Evolutionary conservation across 495 filamentous ascomycete genomes (phyloP), one percentile per base, ranked within the genome.

Genomic region (Jackrogersella multiformis): DNA sequence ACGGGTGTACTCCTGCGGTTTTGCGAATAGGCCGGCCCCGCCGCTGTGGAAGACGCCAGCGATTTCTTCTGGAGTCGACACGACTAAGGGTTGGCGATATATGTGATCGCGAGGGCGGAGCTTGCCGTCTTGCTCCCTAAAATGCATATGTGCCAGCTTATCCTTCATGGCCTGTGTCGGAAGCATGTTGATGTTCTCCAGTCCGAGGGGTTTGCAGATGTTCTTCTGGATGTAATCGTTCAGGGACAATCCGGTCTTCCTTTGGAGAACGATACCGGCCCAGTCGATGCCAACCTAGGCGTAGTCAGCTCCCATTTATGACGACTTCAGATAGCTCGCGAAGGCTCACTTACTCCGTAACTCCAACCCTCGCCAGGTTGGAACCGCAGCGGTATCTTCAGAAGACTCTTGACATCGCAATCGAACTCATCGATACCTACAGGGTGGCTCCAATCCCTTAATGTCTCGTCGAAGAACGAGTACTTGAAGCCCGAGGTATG

Each of bases 401-500:
- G 64, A 12, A 86, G 69, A 61, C 82, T 84, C 38, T 76, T 72
- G 8, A 72, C 59, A 21, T 77, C 56, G 12, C 81, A 82, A 2
- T 78, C 78, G 61, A 89, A 85, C 69, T 88, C 86, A 68, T 88
- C 84, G 12, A 78, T 65, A 9, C 86, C 86, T 9, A 74, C 60
- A 0, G 84, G 84, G 18, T 76, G 71, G 2, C 73, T 71, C 64
- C 74, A 83, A 18, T 84, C 74, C 16, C 79, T 65, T 5, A 88
- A 63, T 52, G 78, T 78, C 1, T 83, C 76, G 60, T 88, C 83
- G 65, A 84, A 84, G 68, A 88, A 86, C 5, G 78, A 70, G 45
- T 85, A 86, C 3, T 75, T 76, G 34, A 85, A 83, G 2, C 83
- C 81, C 65, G 83, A 77, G 21, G 86, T 89, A 76, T 89, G 88